Base-by-base conservation (phyloP, 108 stramenopile genomes). In the Nannochloropsis salina region DNA sequence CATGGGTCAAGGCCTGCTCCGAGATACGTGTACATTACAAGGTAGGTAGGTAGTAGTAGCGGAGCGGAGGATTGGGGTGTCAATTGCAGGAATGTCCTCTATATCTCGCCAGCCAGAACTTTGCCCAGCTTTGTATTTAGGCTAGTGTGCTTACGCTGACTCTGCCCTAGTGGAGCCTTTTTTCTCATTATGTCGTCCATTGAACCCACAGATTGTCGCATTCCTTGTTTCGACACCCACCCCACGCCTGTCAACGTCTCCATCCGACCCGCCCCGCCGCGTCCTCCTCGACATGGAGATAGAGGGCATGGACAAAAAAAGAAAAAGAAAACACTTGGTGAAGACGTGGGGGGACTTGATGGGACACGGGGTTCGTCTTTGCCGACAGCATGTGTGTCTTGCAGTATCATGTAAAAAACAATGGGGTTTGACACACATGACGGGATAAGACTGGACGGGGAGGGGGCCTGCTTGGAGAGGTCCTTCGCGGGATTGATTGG, bases 221-320 rank as follows among this genome's bases (percentile, higher is more conserved):
- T 82, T 82, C 82, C 82, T 9, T 15, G 20, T 44, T 82, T 82
- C 21, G 21, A 5, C 44, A 45, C 42, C 44, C 82, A 82, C 82
- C 82, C 82, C 5, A 82, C 82, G 42, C 82, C 82, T 82, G 82
- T 82, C 44, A 82, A 82, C 21, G 82, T 82, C 44, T 82, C 82
- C 42, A 82, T 82, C 21, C 42, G 82, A 15, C 82, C 82, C 20
- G 20, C 82, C 6, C 61, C 61, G n/a, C 61, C 61, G n/a, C 61
- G 61, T 15, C 61, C 61, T 15, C 61, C 61, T 15, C 20, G 61
- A n/a, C 15, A 74, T n/a, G 61, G 61, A n/a, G n/a, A 74, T 4
- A 74, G n/a, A n/a, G 61, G 2, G 6, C 61, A 6, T 15, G 20
- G n/a, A n/a, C 15, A 74, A 74, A 74, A 74, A n/a, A n/a, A 74